These are phyloP conservation scores for Protea cynaroides DNA, from an alignment of 164 flowering plant species.

Conservation along the genomic window DNA sequence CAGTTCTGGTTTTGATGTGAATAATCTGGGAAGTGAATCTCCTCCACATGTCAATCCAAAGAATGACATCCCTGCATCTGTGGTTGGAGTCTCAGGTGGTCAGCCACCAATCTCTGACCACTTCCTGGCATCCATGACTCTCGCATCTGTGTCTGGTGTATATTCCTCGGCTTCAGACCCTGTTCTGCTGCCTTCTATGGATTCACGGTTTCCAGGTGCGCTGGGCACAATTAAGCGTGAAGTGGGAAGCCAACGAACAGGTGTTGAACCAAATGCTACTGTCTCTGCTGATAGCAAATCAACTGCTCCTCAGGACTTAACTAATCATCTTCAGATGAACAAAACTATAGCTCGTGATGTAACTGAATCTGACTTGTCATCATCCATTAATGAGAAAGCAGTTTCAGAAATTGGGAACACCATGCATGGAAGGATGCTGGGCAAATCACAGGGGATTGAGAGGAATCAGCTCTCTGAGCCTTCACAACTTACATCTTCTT, in stretches of 20 bases:
- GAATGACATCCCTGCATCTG: constrained; percentile 18
- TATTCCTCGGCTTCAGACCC: constrained; percentile 67
- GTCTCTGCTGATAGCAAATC: constrained; percentile 31
- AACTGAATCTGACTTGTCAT: constrained; percentile 13
- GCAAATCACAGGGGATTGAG: constrained; percentile 36
- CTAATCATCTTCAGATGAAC: constrained; percentile 7
- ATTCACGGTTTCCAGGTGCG: constrained; percentile 36
- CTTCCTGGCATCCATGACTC: constrained; percentile 3
- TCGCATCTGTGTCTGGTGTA: constrained; percentile 42
- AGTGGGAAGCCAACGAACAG: constrained; percentile 38
- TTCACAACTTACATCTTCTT: constrained; percentile 26
- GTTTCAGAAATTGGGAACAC: constrained; percentile 30
- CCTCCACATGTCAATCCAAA: constrained; percentile 14
- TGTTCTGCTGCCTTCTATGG: constrained; percentile 53
- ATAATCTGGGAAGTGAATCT: constrained; percentile 14
- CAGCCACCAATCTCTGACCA: constrained; percentile 23
- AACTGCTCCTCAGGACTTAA: constrained; percentile 27
- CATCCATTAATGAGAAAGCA: constrained; percentile 17
- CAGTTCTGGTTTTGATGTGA: constrained; percentile 11
- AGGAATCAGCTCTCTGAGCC: constrained; percentile 42
- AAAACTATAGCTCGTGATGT: constrained; percentile 10
- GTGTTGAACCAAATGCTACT: constrained; percentile 25
- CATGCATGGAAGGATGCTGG: constrained; percentile 28
- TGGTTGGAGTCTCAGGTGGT: constrained; percentile 15
- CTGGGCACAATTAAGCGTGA: constrained; percentile 59